Evolutionary conservation across 1,139 yeast species (phyloP), one percentile per base, ranked within the genome.

Genomic region (Candida tropicalis): DNA sequence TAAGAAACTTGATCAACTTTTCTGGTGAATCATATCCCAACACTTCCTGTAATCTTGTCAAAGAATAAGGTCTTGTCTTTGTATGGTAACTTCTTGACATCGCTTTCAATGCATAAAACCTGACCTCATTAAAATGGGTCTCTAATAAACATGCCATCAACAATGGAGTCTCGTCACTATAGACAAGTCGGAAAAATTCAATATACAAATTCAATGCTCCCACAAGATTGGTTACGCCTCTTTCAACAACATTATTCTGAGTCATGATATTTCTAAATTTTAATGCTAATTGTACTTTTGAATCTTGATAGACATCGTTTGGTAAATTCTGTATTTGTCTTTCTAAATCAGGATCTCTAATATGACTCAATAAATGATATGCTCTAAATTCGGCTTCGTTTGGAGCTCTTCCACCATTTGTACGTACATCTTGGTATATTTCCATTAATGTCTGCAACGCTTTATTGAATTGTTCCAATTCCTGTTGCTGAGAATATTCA

Each of bases 301-400:
- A 66, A 53, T 85, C 76, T 16, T 75, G 60, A 35, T 82, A 72
- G 2, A 93, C 70, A 1, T 70, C 58, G 4, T 53, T 48, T 0
- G 98, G 97, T 31, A 91, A 63, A 8, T 71, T 70, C 59, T 89
- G 96, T 7, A 87, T 62, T 49, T 81, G 88, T 46, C 90, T 73
- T 52, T 88, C 97, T 35, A 88, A 68, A 55, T 90, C 98, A 0
- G 95, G 84, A 58, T 93, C 98, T 52, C 88, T 73, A 7, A 88
- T 66, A 54, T 89, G 95, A 56, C 93, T 82, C 26, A 95, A 58
- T 15, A 93, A 66, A 51, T 90, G 86, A 60, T 91, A 95, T 0
- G 97, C 91, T 49, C 97, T 76, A 57, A 95, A 89, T 60, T 95
- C 99, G 0, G 98, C 87, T 63, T 95, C 99, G 54, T 87, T 86